These are phyloP conservation scores for Parastagonospora avenae DNA, from an alignment of 2,329 filamentous ascomycete genomes.

Conservation along the genomic window DNA sequence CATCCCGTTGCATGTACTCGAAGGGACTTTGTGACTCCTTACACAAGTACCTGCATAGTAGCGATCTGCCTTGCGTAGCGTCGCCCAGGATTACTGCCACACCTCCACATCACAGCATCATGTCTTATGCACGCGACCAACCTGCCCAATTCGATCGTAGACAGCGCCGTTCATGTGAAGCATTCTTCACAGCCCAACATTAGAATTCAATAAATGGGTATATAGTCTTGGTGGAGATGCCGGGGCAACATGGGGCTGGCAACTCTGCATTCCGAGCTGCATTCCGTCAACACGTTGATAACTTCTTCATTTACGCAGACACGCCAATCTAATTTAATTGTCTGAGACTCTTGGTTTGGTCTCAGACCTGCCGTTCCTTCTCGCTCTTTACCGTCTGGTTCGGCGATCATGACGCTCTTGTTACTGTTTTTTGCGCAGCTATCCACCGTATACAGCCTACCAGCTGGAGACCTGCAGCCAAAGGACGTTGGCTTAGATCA, in stretches of 20 bases:
- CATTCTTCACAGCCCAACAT: constrained; percentile 8
- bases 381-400: constrained; percentile 6
- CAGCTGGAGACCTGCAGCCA: constrained; percentile 21
- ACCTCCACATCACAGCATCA: constrained; percentile 26
- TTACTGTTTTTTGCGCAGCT: constrained; percentile 32
- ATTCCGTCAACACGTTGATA: constrained; percentile 30
- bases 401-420: constrained; percentile 33
- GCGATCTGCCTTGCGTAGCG: constrained; percentile 25
- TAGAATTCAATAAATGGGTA: constrained; percentile 6
- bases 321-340: constrained; percentile 11
- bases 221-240: constrained; percentile 4
- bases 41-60: constrained; percentile 34
- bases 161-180: constrained; percentile 28
- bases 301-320: constrained; percentile 7
- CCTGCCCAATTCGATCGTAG: constrained; percentile 28
- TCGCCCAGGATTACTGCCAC: constrained; percentile 20
- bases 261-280: constrained; percentile 35
- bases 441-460: constrained; percentile 28
- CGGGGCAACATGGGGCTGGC: constrained; percentile 22
- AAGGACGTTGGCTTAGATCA: constrained; percentile 14
- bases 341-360: constrained; percentile 17
- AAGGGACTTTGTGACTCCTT: constrained; percentile 18
- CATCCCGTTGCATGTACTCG: constrained; percentile 17
- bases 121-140: constrained; percentile 27
- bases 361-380: constrained; percentile 7